Percentiles rank a stretch among this genome's conserved stretches.
Evolutionary conservation across 768 basidiomycete species (phyloP).

Genomic region (Podaxis rugospora): DNA sequence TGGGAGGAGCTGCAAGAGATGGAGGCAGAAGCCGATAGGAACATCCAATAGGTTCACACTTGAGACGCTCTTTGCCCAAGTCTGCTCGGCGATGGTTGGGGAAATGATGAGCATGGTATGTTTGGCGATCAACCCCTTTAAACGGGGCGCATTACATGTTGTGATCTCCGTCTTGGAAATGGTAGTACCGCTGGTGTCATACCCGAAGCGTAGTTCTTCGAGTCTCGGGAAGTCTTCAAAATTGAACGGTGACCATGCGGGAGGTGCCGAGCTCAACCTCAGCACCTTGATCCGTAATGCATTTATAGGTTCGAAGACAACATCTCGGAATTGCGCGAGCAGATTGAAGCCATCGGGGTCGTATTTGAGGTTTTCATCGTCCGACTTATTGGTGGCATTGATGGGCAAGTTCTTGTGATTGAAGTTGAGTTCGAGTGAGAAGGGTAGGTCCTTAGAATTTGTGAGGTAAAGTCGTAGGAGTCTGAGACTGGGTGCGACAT

Average conservation of each 20-base stretch:
- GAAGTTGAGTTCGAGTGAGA: not conserved
- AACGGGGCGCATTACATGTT: not conserved
- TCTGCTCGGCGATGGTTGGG: not conserved
- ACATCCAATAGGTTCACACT: not conserved
- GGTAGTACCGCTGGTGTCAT: not conserved
- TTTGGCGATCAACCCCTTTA: not conserved
- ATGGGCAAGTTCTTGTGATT: not conserved
- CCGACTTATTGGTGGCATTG: not conserved
- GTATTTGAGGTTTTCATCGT: not conserved
- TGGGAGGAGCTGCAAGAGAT: not conserved
- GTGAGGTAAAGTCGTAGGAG: not conserved
- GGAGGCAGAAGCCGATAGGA: not conserved
- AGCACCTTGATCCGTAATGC: not conserved
- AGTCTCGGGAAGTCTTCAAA: not conserved
- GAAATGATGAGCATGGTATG: not conserved
- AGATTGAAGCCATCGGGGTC: not conserved
- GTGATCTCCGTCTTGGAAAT: not conserved
- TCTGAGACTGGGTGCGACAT: not conserved
- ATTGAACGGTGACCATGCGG: not conserved
- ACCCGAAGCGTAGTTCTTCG: not conserved
- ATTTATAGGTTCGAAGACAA: not conserved
- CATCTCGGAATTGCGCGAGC: not conserved
- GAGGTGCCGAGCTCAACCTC: not conserved
- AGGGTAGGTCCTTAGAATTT: not conserved
- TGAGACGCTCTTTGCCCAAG: not conserved